These are phyloP conservation scores for Helianthus tuberosus DNA, from an alignment of 129 eudicot species.

Conservation along the genomic window DNA sequence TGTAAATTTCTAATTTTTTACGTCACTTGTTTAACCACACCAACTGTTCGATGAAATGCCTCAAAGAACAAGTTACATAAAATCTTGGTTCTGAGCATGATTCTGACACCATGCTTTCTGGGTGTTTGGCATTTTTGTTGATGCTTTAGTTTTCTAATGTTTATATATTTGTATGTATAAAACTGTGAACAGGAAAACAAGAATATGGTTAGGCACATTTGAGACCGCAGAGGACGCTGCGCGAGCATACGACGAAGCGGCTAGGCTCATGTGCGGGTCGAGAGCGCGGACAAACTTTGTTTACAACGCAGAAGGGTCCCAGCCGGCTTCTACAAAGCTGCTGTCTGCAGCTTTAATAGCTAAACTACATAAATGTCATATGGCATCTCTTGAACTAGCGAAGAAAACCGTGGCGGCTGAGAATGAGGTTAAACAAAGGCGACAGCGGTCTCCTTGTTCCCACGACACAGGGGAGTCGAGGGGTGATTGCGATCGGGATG, in stretches of 20 bases:
- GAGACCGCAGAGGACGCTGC: constrained; percentile 98
- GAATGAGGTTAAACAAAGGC: constrained; percentile 35
- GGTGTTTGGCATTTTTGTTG: not conserved
- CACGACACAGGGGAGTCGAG: constrained; percentile 20
- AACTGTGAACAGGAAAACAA: constrained; percentile 65
- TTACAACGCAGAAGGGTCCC: constrained; percentile 26
- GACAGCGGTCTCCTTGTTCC: constrained; percentile 28
- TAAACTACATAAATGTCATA: constrained; percentile 80
- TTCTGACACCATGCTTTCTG: not conserved
- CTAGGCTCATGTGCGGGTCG: constrained; percentile 89
- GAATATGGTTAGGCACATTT: constrained; percentile 94
- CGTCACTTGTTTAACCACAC: not conserved
- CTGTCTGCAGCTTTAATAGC: constrained; percentile 77
- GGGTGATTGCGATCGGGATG: constrained; percentile 29
- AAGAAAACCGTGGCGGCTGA: constrained; percentile 30
- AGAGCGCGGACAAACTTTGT: constrained; percentile 75
- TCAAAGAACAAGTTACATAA: not conserved
- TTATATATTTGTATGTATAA: not conserved
- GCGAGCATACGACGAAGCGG: constrained; percentile 91
- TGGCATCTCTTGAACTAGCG: constrained; percentile 62
- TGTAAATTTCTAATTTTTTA: constrained; percentile 47
- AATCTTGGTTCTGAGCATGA: no score
- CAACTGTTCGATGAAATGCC: constrained; percentile 9
- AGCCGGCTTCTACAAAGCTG: constrained; percentile 45
- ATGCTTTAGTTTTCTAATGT: constrained; percentile 10